Conservation (phyloP, 352 stramenopile species). For the Pythium guiyangense region DNA sequence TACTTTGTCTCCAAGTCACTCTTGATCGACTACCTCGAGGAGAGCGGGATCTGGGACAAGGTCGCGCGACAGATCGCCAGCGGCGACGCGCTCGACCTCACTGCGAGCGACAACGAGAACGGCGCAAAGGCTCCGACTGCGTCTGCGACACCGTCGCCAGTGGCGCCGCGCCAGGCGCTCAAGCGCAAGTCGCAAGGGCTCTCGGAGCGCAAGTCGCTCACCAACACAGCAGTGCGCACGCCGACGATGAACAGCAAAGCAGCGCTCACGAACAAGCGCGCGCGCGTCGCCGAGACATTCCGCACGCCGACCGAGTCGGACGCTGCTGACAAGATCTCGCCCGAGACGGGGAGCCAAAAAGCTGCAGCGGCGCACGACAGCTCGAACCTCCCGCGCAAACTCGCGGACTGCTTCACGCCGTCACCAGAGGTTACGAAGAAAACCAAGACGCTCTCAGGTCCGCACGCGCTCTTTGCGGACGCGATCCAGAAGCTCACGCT, state of each 20-base stretch:
- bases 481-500: conserved; percentile 49
- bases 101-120: conserved; percentile 25
- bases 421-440: conserved; percentile 35
- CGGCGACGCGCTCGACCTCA: conserved; percentile 22
- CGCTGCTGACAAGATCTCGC: conserved; percentile 31
- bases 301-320: conserved; percentile 16
- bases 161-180: conserved; percentile 1
- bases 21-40: conserved; percentile 48
- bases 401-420: conserved; percentile 67
- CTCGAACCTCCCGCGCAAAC: conserved; percentile 26
- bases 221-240: no score
- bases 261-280: conserved; percentile 6
- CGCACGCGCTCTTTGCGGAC: conserved; percentile 19
- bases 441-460: conserved; percentile 10
- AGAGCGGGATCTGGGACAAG: conserved; percentile 43
- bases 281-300: conserved; percentile 6
- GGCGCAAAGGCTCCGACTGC: neutral
- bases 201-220: conserved; percentile 1
- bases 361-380: conserved; percentile 15
- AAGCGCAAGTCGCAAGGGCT: conserved; percentile 12
- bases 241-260: neutral
- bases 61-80: conserved; percentile 34
- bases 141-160: neutral
- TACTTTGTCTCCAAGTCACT: conserved; percentile 42
- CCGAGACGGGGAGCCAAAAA: conserved; percentile 28